These are phyloP conservation scores for Phaeomoniella chlamydospora DNA, from an alignment of 2,329 filamentous ascomycete genomes.

Conservation along the genomic window DNA sequence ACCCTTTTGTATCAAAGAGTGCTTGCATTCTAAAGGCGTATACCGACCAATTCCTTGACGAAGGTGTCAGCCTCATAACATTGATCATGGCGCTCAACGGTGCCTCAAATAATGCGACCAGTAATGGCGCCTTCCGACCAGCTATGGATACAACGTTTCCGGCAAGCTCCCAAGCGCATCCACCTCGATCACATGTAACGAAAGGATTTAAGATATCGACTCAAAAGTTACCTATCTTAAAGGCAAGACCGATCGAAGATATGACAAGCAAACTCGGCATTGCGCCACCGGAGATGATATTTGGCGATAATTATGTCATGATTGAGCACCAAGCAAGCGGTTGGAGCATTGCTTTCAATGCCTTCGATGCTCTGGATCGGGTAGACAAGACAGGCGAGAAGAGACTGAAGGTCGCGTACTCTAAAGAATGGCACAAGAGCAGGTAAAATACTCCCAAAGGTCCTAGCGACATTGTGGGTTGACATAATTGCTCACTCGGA, in stretches of 20 bases:
- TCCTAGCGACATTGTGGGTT: conserved; percentile 1
- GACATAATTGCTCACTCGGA: not conserved
- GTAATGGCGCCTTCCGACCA: not conserved
- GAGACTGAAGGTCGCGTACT: conserved; percentile 91
- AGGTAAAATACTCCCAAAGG: conserved; percentile 35
- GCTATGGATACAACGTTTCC: conserved; percentile 37
- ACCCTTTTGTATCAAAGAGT: too few relatives aligned
- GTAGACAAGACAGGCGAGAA: conserved; percentile 87
- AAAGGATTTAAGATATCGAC: conserved; percentile 61
- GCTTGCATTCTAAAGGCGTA: too few relatives aligned
- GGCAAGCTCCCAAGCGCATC: conserved; percentile 19
- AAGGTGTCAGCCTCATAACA: too few relatives aligned
- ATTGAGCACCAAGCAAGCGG: conserved; percentile 59
- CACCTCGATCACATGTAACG: conserved; percentile 44
- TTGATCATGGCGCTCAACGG: not conserved
- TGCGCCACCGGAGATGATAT: conserved; percentile 95
- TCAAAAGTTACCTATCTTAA: conserved; percentile 88
- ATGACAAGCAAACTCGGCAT: conserved; percentile 71
- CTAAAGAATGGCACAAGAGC: conserved; percentile 68
- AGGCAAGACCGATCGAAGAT: conserved; percentile 74
- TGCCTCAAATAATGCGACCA: not conserved
- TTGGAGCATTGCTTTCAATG: conserved; percentile 71
- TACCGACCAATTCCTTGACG: too few relatives aligned
- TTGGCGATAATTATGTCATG: conserved; percentile 78
- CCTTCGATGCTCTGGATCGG: conserved; percentile 71